Base-by-base conservation (phyloP, 345 rosid species). In the Lumnitzera racemosa region DNA sequence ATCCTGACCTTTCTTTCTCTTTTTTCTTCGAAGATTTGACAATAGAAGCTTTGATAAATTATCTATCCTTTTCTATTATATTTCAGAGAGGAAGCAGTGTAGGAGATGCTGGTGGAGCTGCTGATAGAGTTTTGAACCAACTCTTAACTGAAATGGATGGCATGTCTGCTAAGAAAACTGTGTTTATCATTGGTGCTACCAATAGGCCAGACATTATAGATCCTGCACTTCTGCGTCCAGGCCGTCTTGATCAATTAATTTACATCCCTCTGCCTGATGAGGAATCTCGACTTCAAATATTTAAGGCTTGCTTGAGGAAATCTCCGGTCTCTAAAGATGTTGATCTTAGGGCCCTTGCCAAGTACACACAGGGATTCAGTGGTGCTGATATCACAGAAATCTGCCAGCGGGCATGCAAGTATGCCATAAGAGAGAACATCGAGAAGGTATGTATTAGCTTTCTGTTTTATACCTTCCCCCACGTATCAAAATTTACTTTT, bases 91-190 rank as follows among this genome's bases (percentile, higher is more conserved):
- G 98, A 68, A 81, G 88, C 79, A 85, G 98, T 29, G 84, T 68
- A 15, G 90, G 95, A 49, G 98, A 92, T 78, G 98, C 96, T 15
- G 96, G 96, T 2, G 98, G 98, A 72, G 98, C 98, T 55, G 98
- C 98, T 16, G 98, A 92, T 66, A 81, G 96, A 76, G 97, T 92
- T 50, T 57, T 92, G 79, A 92, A 92, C 74, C 98, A 92, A 75
- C 98, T 92, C 68, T 73, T 92, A 64, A 89, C 97, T 0, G 96
- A 92, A 72, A 92, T 92, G 98, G 98, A 92, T 64, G 98, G 98
- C 62, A 92, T 92, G 98, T 79, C 89, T 16, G 98, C 96, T 2
- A 92, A 89, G 85, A 92, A 92, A 72, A 92, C 98, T 0, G 98
- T 89, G 23, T 92, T 92, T 78, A 92, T 92, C 15, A 92, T 92